These are phyloP conservation scores for Firmiana major DNA, from an alignment of 345 rosid genomes.

Conservation along the genomic window DNA sequence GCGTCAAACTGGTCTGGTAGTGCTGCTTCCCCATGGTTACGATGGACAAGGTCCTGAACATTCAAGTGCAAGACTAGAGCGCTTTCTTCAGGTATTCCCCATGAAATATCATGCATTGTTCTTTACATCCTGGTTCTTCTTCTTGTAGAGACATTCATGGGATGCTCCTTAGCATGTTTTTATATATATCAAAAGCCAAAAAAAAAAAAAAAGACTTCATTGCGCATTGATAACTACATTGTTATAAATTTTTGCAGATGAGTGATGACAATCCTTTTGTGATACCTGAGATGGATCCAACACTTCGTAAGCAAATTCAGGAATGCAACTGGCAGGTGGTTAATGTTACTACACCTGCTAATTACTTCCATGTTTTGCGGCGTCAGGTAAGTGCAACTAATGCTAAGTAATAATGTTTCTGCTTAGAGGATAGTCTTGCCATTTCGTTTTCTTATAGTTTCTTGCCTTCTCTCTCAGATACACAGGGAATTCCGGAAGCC, in stretches of 20 bases:
- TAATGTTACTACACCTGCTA: constrained; percentile 85
- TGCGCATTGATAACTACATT: not conserved
- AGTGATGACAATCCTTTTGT: constrained; percentile 74
- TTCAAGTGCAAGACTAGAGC: constrained; percentile 77
- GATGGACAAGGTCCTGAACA: constrained; percentile 93
- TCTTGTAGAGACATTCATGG: not conserved
- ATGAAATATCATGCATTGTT: not conserved
- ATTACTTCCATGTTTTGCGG: constrained; percentile 77
- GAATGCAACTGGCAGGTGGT: constrained; percentile 88
- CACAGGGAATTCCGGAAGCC: constrained; percentile 96
- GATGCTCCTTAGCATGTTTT: not conserved
- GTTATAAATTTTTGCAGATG: constrained; percentile 42
- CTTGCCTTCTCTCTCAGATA: constrained; percentile 37
- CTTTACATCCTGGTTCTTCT: not conserved
- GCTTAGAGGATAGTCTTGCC: not conserved
- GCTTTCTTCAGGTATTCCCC: constrained; percentile 61
- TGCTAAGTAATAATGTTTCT: not conserved
- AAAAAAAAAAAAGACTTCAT: not conserved
- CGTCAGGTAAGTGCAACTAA: constrained; percentile 54
- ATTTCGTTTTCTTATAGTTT: constrained; percentile 5
- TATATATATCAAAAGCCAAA: not conserved
- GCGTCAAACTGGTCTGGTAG: constrained; percentile 74
- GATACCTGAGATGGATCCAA: constrained; percentile 81
- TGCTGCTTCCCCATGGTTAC: constrained; percentile 78
- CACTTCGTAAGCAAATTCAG: constrained; percentile 71